Conservation (phyloP, 108 stramenopile genomes). For the Skeletonema menzelii region DNA sequence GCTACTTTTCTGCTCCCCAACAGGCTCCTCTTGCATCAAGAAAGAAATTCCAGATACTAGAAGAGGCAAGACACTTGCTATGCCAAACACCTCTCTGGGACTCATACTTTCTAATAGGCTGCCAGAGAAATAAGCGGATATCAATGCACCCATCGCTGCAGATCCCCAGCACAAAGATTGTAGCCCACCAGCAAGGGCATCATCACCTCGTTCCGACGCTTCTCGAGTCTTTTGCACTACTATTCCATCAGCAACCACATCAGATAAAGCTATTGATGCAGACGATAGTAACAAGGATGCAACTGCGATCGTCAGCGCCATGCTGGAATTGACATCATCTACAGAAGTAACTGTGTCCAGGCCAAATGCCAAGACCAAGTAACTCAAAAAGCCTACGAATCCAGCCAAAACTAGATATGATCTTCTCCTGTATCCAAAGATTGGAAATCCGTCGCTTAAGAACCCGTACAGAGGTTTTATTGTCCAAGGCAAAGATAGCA, state of each 20-base stretch:
- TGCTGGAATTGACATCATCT: constrained; percentile 15
- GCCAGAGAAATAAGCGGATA: constrained; percentile 90
- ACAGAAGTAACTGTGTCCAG: constrained; percentile 8
- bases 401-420: constrained; percentile 82
- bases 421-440: constrained; percentile 87
- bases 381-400: constrained; percentile 60
- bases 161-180: constrained; percentile 93
- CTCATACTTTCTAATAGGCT: constrained; percentile 84
- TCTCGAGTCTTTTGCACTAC: constrained; percentile 90
- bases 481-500: constrained; percentile 91
- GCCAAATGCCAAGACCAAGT: constrained; percentile 61
- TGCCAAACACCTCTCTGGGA: constrained; percentile 82
- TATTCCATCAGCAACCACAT: constrained; percentile 96
- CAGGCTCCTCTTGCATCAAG: constrained; percentile 71
- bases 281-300: constrained; percentile 61
- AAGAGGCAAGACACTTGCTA: constrained; percentile 88
- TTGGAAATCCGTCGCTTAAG: constrained; percentile 84
- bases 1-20: constrained; percentile 6
- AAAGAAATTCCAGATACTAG: constrained; percentile 79
- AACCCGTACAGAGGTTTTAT: constrained; percentile 95
- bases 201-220: constrained; percentile 45
- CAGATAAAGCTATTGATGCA: constrained; percentile 87
- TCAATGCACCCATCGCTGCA: constrained; percentile 86
- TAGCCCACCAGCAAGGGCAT: constrained; percentile 74
- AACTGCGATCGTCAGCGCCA: constrained; percentile 48